These are phyloP conservation scores for Nicotiana noctiflora DNA, from an alignment of 257 asterid genomes.

Conservation along the genomic window DNA sequence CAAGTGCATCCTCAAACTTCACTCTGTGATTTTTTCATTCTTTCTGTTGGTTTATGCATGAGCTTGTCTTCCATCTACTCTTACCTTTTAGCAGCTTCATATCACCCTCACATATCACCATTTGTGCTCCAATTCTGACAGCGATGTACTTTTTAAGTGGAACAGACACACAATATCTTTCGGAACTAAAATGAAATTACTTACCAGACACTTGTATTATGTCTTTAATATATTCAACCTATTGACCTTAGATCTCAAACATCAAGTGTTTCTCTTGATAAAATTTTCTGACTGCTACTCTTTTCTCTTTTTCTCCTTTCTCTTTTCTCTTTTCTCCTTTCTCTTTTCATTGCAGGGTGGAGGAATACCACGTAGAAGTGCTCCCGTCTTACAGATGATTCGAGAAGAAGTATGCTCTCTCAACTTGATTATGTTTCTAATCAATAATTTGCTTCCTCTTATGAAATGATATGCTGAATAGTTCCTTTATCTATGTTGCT, in stretches of 20 bases:
- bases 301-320: neutral
- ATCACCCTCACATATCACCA: neutral
- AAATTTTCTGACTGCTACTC: neutral
- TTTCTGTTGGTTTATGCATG: neutral
- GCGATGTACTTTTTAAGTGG: neutral
- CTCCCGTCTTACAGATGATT: slow-evolving; percentile 69
- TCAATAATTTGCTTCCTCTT: slow-evolving; percentile 1
- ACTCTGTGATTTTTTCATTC: neutral
- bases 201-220: neutral
- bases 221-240: neutral
- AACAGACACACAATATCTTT: neutral
- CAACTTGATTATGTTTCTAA: slow-evolving; percentile 15
- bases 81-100: neutral
- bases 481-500: neutral
- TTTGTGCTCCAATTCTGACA: neutral
- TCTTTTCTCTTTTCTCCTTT: neutral
- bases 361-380: slow-evolving; percentile 89
- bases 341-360: slow-evolving; percentile 59
- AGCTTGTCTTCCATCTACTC: neutral
- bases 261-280: neutral
- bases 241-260: neutral
- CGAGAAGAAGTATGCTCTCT: slow-evolving; percentile 73
- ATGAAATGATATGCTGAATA: neutral
- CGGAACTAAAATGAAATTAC: neutral
- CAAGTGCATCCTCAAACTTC: too few relatives aligned